Percentiles rank a stretch among this genome's conserved stretches.
Conservation (phyloP, 352 stramenopile genomes). For the Phytophthora pini region DNA sequence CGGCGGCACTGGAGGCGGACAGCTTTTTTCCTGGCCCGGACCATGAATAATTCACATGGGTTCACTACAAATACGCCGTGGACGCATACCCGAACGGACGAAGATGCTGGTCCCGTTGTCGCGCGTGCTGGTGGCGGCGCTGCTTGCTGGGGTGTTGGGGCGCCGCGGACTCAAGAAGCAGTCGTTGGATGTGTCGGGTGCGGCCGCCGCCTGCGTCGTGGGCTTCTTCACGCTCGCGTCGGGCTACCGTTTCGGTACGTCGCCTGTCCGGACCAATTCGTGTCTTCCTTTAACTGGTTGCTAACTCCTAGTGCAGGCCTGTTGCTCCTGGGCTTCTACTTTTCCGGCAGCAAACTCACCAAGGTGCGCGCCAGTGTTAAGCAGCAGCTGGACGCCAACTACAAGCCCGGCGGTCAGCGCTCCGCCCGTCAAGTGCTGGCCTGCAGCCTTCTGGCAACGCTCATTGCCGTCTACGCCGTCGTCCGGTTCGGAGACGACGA, state of each 20-base stretch:
- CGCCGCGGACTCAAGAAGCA: constrained; percentile 69
- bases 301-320: constrained; percentile 44
- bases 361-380: constrained; percentile 70
- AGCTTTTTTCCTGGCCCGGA: not conserved
- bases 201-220: constrained; percentile 65
- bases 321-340: constrained; percentile 87
- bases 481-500: constrained; percentile 50
- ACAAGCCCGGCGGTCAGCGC: constrained; percentile 83
- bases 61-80: not conserved
- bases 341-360: constrained; percentile 87
- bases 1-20: not conserved
- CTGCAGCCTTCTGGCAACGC: constrained; percentile 69
- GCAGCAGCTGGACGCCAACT: constrained; percentile 70
- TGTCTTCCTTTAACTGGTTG: not conserved
- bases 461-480: constrained; percentile 67
- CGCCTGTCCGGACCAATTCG: not conserved
- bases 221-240: constrained; percentile 68
- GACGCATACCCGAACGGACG: not conserved
- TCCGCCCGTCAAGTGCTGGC: constrained; percentile 80
- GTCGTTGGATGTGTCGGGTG: constrained; percentile 67
- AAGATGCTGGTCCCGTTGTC: constrained; percentile 26
- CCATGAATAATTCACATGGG: not conserved
- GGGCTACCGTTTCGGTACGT: constrained; percentile 72
- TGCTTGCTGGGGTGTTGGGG: constrained; percentile 50
- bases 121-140: constrained; percentile 51